phyloP scores from a whole-genome alignment of 768 basidiomycete species.

The Amanita thiersii region DNA sequence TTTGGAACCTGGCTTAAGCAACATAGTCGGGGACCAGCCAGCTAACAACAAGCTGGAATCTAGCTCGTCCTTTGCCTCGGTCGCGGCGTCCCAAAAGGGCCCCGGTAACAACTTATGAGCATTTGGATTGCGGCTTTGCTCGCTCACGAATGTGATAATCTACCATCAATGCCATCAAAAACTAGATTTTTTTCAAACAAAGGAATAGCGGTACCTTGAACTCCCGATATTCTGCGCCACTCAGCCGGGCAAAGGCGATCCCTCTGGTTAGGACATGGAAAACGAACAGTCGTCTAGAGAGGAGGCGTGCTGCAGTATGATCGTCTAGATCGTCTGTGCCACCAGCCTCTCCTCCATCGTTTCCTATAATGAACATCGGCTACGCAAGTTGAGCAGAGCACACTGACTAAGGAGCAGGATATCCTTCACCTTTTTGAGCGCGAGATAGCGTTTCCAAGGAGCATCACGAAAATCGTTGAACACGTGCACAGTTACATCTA shows the following conservation, averaged over 20 bases:
- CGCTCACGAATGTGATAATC: constrained; percentile 56
- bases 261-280: constrained; percentile 40
- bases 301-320: constrained; percentile 17
- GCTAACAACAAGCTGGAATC: not conserved
- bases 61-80: not conserved
- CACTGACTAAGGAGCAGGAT: not conserved
- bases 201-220: constrained; percentile 38
- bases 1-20: too few species aligned
- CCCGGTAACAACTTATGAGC: not conserved
- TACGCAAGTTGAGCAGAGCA: constrained; percentile 14
- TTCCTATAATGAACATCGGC: constrained; percentile 63
- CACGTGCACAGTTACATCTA: constrained; percentile 31
- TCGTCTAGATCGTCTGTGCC: constrained; percentile 4
- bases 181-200: not conserved
- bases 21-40: too few species aligned
- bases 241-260: constrained; percentile 42
- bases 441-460: constrained; percentile 38
- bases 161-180: constrained; percentile 14
- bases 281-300: constrained; percentile 43
- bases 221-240: constrained; percentile 51
- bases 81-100: constrained; percentile 8
- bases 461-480: constrained; percentile 40
- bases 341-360: constrained; percentile 36
- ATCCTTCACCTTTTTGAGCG: constrained; percentile 27
- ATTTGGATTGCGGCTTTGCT: constrained; percentile 15